phyloP scores from a whole-genome alignment of 257 asterid species.

The Anisodus tanguticus region DNA sequence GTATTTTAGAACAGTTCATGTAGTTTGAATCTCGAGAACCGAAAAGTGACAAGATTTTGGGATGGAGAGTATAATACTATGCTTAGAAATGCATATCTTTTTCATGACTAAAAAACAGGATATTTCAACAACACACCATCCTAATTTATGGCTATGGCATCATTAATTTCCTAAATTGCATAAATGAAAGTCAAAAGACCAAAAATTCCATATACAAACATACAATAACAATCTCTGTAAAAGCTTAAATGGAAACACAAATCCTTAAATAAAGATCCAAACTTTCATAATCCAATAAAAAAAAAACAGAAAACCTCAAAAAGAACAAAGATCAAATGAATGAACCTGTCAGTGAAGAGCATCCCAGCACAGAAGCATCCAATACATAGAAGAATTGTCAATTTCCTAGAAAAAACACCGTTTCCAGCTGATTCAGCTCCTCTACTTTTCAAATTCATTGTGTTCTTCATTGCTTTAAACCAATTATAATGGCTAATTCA shows the following conservation, averaged over 20 bases:
- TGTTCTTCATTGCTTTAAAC: conserved; percentile 31
- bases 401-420: conserved; percentile 59
- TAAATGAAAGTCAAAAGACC: neutral
- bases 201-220: neutral
- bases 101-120: neutral
- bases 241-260: conserved; percentile 3
- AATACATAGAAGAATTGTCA: conserved; percentile 69
- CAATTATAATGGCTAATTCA: conserved; percentile 40
- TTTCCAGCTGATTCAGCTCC: conserved; percentile 65
- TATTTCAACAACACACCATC: neutral
- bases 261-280: conserved; percentile 18
- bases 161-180: neutral
- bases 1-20: neutral
- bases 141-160: neutral
- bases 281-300: neutral
- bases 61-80: neutral
- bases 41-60: neutral
- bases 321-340: conserved; percentile 27
- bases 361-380: conserved; percentile 91
- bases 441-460: conserved; percentile 88
- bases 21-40: neutral
- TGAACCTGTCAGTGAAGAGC: conserved; percentile 96
- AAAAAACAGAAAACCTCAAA: neutral
- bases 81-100: conserved; percentile 12
- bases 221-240: neutral